Percentiles rank a stretch among this genome's conserved stretches.
phyloP scores from a whole-genome alignment of 1,284 basidiomycete species.

The Neolentinus lepideus region DNA sequence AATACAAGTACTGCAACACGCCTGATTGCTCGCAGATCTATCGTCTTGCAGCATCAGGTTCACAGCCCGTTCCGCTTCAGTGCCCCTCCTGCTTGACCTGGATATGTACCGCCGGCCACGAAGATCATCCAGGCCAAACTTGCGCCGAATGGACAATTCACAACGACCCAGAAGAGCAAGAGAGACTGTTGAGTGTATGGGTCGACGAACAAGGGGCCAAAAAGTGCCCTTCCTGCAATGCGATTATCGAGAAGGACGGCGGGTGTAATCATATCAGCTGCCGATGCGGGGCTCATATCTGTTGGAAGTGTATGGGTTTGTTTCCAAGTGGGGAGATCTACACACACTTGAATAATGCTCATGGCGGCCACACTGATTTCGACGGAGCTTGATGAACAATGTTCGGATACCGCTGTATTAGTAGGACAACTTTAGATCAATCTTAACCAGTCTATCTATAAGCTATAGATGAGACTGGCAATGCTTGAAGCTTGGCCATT shows the following conservation, averaged over 20 bases:
- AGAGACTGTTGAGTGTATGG: conserved; percentile 39
- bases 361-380: conserved; percentile 8
- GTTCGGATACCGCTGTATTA: not conserved
- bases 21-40: conserved; percentile 53
- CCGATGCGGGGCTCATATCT: conserved; percentile 20
- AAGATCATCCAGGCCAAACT: conserved; percentile 41
- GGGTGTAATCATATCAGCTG: conserved; percentile 24
- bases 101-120: conserved; percentile 32
- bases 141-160: conserved; percentile 33
- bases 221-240: conserved; percentile 19
- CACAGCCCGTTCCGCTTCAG: conserved; percentile 23
- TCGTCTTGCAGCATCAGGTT: conserved; percentile 20
- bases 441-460: too few species aligned
- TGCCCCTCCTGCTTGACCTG: conserved; percentile 45
- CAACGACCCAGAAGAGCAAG: conserved; percentile 31
- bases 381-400: not conserved
- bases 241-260: conserved; percentile 18
- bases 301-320: conserved; percentile 18
- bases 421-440: not conserved
- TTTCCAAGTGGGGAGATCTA: conserved; percentile 9
- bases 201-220: conserved; percentile 20
- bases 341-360: conserved; percentile 9
- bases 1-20: conserved; percentile 47
- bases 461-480: too few species aligned
- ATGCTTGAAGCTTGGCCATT: too few species aligned